Base-by-base conservation (phyloP, 805 yeast genomes). In the Saccharomycodes ludwigii region DNA sequence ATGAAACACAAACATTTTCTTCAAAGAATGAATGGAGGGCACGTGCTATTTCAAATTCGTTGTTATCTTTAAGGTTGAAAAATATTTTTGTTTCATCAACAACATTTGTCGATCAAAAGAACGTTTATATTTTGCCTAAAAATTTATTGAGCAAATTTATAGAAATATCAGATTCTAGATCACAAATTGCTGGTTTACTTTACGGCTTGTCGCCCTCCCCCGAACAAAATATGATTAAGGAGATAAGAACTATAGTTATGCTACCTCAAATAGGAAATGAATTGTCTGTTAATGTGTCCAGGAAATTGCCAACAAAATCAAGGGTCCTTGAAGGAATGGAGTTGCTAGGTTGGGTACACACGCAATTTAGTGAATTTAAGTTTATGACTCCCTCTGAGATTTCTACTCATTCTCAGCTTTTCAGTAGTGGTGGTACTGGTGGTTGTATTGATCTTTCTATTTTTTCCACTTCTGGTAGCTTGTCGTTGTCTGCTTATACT, bases 331-430 rank as follows among this genome's bases (percentile, higher is more conserved):
- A 50, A 1, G 79, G 71, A 2, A 52, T 83, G 21, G 86, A 84
- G 46, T 69, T 91, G 4, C 54, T 91, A 12, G 98, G 98, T 1
- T 82, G 95, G 94, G 68, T 91, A n/a, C 96, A 88, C 50, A 82
- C 96, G 0, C 84, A 78, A 50, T 65, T 78, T 1, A 71, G 69
- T 13, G 94, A 81, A 23, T 41, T 66, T 5, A 68, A 69, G 30
- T 61, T 65, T 31, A 66, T 86, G 59, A 61, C 79, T 5, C 74
- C 95, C 0, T 56, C 66, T 21, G 96, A 88, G 41, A 70, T 83
- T 11, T 65, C 79, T 2, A 67, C 73, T 0, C 79, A 75, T 34
- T 40, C 64, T 5, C 48, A 61, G 17, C 36, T 61, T 20, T 59
- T 66, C 13, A 44, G 52, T 3, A 51, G 56, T 10, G 46, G 48